Percentiles rank a stretch among this genome's conserved stretches.
Conservation (phyloP, 768 basidiomycete genomes). For the Naganishia antarctica region DNA sequence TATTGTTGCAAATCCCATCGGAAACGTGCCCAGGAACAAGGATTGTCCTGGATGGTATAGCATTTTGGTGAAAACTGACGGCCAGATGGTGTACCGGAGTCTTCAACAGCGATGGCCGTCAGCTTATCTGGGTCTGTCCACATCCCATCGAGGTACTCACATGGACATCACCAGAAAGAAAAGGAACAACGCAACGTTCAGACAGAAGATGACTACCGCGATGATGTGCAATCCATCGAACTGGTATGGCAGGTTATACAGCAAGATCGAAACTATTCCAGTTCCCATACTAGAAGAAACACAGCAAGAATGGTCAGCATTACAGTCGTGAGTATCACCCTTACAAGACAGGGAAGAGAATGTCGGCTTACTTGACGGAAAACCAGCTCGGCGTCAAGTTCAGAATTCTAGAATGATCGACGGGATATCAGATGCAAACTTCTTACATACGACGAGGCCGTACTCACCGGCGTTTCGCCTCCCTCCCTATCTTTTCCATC, state of each 20-base stretch:
- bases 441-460: not conserved
- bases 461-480: not conserved
- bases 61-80: constrained; percentile 34
- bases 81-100: constrained; percentile 43
- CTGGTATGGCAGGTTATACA: constrained; percentile 46
- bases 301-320: too few relatives aligned
- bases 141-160: too few relatives aligned
- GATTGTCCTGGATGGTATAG: constrained; percentile 36
- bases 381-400: constrained; percentile 30
- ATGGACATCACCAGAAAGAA: constrained; percentile 23
- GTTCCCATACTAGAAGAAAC: constrained; percentile 40
- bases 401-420: constrained; percentile 1
- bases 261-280: constrained; percentile 45
- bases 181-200: constrained; percentile 42
- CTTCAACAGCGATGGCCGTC: constrained; percentile 27
- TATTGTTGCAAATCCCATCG: constrained; percentile 48
- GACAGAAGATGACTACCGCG: constrained; percentile 39
- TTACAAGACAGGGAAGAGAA: not conserved
- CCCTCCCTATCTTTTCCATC: not conserved
- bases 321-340: not conserved
- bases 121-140: too few relatives aligned
- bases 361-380: constrained; percentile 22
- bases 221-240: constrained; percentile 38
- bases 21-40: constrained; percentile 43
- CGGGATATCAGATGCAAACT: not conserved